Evolutionary conservation across 129 eudicot species (phyloP).

Genomic region (Artemisia tridentata): DNA sequence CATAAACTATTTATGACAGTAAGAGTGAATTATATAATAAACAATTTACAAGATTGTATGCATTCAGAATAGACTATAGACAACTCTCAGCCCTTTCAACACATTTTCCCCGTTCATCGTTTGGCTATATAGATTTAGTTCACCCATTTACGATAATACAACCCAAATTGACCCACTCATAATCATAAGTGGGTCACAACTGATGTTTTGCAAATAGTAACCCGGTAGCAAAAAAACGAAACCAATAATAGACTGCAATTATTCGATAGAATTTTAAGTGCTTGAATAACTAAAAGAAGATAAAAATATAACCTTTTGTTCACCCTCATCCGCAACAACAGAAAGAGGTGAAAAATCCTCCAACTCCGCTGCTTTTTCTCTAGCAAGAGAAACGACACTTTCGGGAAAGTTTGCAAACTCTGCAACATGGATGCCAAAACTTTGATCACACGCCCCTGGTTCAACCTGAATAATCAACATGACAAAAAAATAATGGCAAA

Average conservation of each 20-base stretch:
- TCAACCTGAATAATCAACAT: constrained; percentile 57
- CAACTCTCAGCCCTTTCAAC: too few species aligned
- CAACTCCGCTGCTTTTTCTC: constrained; percentile 96
- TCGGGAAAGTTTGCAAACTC: constrained; percentile 96
- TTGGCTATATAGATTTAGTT: too few species aligned
- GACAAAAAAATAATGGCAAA: too few species aligned
- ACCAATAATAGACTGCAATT: not conserved
- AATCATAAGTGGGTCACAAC: not conserved
- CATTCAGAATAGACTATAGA: too few species aligned
- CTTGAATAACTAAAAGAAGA: not conserved
- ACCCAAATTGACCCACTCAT: not conserved
- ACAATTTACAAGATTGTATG: too few species aligned
- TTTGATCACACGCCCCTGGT: constrained; percentile 96
- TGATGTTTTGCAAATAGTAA: not conserved
- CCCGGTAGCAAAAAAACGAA: not conserved
- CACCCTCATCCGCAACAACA: constrained; percentile 38
- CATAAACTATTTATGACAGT: too few species aligned
- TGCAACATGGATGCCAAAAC: constrained; percentile 98
- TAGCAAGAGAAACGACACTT: constrained; percentile 86
- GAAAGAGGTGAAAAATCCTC: constrained; percentile 80
- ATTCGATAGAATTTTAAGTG: not conserved
- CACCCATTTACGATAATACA: not conserved
- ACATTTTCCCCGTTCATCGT: too few species aligned
- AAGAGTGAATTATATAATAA: too few species aligned
- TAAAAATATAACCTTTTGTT: constrained; percentile 41